These are phyloP conservation scores for Metschnikowia orientalis DNA, from an alignment of 805 yeast species.

Conservation along the genomic window DNA sequence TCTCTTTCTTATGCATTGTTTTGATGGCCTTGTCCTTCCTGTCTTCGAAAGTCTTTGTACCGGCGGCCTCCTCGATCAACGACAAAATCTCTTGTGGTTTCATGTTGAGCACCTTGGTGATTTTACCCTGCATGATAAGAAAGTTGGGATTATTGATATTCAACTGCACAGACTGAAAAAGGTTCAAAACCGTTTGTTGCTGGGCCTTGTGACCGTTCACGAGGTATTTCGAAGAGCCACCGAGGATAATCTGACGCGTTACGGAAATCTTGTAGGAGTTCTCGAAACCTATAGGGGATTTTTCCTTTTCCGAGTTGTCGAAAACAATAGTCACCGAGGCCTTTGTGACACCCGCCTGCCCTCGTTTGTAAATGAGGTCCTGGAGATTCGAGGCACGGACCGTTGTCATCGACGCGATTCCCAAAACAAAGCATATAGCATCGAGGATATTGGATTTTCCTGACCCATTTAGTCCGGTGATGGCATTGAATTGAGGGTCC, in stretches of 20 bases:
- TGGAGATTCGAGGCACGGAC: conserved; percentile 91
- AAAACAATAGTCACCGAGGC: conserved; percentile 96
- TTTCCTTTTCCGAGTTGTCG: conserved; percentile 71
- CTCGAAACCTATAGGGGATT: conserved; percentile 86
- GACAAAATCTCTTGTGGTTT: conserved; percentile 86
- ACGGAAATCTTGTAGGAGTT: conserved; percentile 75
- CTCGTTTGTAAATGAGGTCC: conserved; percentile 92
- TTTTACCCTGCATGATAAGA: conserved; percentile 97
- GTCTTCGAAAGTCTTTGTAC: conserved; percentile 93
- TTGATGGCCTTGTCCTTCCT: conserved; percentile 87
- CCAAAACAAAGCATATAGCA: conserved; percentile 97
- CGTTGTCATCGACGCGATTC: conserved; percentile 90
- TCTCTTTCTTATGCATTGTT: conserved; percentile 87
- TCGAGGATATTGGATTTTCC: conserved; percentile 96
- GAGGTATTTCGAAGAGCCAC: conserved; percentile 87
- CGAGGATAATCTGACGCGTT: conserved; percentile 84
- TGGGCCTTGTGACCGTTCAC: conserved; percentile 96
- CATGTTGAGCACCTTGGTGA: conserved; percentile 96
- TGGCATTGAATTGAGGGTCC: conserved; percentile 96
- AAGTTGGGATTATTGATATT: conserved; percentile 97
- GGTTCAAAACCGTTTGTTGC: conserved; percentile 82
- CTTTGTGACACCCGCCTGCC: conserved; percentile 96
- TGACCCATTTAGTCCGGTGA: conserved; percentile 95
- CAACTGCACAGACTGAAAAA: conserved; percentile 91
- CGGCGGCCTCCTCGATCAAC: conserved; percentile 96